These are phyloP conservation scores for Dothideomycetes sp. DNA, from an alignment of 2,329 filamentous ascomycete genomes.

Conservation along the genomic window DNA sequence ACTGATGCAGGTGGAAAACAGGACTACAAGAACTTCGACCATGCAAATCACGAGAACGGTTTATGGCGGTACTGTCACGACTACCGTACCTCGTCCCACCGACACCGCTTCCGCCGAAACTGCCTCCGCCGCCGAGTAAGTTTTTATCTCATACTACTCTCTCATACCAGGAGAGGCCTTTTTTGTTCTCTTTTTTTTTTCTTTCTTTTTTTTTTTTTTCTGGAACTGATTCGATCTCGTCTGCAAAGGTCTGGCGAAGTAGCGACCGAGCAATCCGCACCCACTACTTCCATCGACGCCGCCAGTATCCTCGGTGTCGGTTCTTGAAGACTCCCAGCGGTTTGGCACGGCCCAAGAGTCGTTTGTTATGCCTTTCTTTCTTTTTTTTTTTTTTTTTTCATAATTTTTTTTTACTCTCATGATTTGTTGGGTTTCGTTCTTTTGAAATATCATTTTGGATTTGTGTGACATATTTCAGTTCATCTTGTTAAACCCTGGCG, in stretches of 20 bases:
- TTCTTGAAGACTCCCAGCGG: no score
- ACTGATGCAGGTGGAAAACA: no score
- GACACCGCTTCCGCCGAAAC: not conserved
- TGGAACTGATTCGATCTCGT: no score
- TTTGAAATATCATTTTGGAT: no score
- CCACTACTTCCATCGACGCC: conserved; percentile 1
- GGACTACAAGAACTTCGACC: conserved; percentile 14
- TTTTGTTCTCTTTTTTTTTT: no score
- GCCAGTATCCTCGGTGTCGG: conserved; percentile 6
- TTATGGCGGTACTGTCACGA: conserved; percentile 8
- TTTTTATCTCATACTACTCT: not conserved
- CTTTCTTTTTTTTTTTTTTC: no score
- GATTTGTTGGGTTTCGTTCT: no score
- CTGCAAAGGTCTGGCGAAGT: not conserved
- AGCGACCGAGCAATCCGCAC: not conserved
- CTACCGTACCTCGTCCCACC: not conserved
- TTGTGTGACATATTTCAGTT: no score
- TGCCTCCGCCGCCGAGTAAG: not conserved
- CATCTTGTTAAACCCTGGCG: no score
- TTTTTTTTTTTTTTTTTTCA: not conserved
- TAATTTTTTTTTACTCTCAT: not conserved
- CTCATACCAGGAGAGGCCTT: no score
- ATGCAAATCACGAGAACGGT: conserved; percentile 13
- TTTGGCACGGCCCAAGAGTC: no score
- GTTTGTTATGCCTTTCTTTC: not conserved